Evolutionary conservation across 805 yeast species (phyloP).

Genomic region (Scheffersomyces spartinae): DNA sequence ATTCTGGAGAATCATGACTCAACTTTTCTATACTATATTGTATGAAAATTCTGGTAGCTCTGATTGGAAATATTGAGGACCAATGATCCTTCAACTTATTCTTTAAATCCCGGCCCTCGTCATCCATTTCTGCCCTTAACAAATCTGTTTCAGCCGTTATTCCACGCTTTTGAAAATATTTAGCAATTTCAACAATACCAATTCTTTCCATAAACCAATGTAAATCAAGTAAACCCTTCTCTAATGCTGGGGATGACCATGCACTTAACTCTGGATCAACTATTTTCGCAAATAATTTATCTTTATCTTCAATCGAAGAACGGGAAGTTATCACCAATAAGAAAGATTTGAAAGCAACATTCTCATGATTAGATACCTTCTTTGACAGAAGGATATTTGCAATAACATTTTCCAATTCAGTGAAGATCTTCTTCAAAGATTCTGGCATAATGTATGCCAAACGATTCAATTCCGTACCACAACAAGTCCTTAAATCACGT

Average conservation of each 20-base stretch:
- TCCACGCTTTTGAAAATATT: constrained; percentile 74
- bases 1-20: constrained; percentile 68
- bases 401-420: constrained; percentile 74
- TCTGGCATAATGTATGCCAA: constrained; percentile 94
- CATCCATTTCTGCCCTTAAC: constrained; percentile 78
- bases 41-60: constrained; percentile 89
- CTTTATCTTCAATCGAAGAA: constrained; percentile 61
- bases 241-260: constrained; percentile 89
- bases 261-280: constrained; percentile 90
- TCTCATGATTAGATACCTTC: constrained; percentile 80
- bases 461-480: constrained; percentile 91
- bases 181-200: constrained; percentile 89
- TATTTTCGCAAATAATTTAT: constrained; percentile 68
- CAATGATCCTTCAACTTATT: constrained; percentile 78
- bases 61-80: constrained; percentile 88
- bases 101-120: constrained; percentile 67
- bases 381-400: constrained; percentile 53
- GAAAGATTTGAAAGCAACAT: constrained; percentile 88
- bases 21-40: constrained; percentile 93
- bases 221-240: constrained; percentile 76
- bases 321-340: constrained; percentile 85
- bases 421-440: constrained; percentile 66
- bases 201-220: constrained; percentile 98
- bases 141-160: constrained; percentile 70
- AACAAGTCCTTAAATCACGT: constrained; percentile 77